phyloP scores from a whole-genome alignment of 176 grass and related monocot species.

The Aegilops longissima region DNA sequence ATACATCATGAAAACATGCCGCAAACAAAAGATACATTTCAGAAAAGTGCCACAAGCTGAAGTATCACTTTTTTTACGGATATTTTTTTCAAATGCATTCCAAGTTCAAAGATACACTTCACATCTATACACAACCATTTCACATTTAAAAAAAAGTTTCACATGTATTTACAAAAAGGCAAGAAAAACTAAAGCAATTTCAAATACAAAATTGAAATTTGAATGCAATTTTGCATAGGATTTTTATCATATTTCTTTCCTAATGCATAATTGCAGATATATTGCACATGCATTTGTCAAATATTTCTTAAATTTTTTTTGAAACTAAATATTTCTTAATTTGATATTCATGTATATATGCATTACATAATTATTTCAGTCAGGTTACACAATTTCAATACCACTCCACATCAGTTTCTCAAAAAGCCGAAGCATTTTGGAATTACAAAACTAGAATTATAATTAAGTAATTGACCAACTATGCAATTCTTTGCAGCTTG shows the following conservation, averaged over 20 bases:
- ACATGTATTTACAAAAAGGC: too few species aligned
- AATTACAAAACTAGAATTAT: background rate
- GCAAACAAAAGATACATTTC: background rate
- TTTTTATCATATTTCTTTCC: too few species aligned
- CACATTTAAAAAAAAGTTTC: too few species aligned
- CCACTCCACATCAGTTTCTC: background rate
- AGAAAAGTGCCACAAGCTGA: background rate
- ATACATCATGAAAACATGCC: background rate
- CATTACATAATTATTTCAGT: background rate
- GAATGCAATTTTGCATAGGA: too few species aligned
- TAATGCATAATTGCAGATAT: too few species aligned
- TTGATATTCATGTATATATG: background rate
- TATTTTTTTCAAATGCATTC: background rate
- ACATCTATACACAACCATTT: too few species aligned
- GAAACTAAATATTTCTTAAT: background rate
- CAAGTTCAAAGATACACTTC: too few species aligned
- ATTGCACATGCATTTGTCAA: background rate
- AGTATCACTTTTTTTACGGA: background rate
- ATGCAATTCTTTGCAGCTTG: constrained; percentile 43
- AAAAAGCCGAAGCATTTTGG: background rate
- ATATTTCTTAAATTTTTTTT: background rate
- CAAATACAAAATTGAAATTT: too few species aligned
- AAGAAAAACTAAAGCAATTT: too few species aligned
- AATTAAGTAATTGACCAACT: background rate
- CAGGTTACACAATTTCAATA: background rate